These are phyloP conservation scores for Cryphonectria carpinicola DNA, from an alignment of 2,329 filamentous ascomycete genomes.

Conservation along the genomic window DNA sequence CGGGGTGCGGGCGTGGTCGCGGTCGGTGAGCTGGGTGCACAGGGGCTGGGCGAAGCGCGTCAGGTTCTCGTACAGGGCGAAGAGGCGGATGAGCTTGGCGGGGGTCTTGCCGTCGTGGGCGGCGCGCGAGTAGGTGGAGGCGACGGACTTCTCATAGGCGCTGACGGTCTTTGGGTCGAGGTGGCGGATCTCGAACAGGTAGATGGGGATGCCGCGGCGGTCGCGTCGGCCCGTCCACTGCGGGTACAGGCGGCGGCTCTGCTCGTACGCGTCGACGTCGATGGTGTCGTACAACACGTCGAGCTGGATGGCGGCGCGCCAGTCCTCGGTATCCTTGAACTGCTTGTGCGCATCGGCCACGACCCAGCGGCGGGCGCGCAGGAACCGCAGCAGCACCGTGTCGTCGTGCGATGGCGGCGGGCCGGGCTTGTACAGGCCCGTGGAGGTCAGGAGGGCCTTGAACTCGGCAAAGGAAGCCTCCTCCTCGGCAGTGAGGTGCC, in stretches of 20 bases:
- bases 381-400: constrained; percentile 76
- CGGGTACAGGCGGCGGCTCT: constrained; percentile 80
- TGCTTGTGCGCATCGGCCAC: constrained; percentile 78
- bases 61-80: constrained; percentile 92
- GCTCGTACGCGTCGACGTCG: constrained; percentile 81
- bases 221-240: constrained; percentile 95
- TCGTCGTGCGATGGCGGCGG: constrained; percentile 71
- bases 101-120: constrained; percentile 64
- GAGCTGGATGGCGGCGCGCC: constrained; percentile 79
- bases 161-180: constrained; percentile 82
- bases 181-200: constrained; percentile 84
- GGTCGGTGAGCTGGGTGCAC: constrained; percentile 74
- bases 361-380: constrained; percentile 82
- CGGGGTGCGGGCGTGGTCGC: constrained; percentile 77
- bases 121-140: constrained; percentile 62
- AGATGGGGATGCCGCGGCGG: constrained; percentile 82
- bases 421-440: constrained; percentile 64
- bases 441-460: constrained; percentile 68
- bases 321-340: constrained; percentile 87
- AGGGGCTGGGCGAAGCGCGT: constrained; percentile 85
- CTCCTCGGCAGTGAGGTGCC: constrained; percentile 74
- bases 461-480: constrained; percentile 70
- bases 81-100: constrained; percentile 79
- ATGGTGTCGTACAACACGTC: constrained; percentile 84
- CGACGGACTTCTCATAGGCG: constrained; percentile 73